Evolutionary conservation across 768 basidiomycete species (phyloP).

Genomic region (Scleroderma bovista): DNA sequence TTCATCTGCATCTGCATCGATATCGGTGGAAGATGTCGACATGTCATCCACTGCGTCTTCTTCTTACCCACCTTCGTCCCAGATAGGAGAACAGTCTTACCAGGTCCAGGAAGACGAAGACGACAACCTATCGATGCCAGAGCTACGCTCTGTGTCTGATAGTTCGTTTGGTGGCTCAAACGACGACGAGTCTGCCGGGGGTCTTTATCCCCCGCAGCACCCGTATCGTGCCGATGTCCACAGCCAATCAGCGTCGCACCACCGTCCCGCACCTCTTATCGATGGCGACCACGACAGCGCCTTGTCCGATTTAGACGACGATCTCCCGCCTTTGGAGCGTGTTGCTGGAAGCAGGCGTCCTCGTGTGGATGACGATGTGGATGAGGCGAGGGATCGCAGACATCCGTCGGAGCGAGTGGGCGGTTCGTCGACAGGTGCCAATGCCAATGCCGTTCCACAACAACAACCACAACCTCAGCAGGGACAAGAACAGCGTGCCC

Average conservation of each 20-base stretch:
- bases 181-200: slow-evolving; percentile 18
- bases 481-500: background rate
- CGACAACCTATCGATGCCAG: slow-evolving; percentile 39
- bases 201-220: background rate
- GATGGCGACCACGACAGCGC: slow-evolving; percentile 26
- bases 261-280: slow-evolving; percentile 13
- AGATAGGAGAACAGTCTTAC: background rate
- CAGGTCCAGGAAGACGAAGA: slow-evolving; percentile 9
- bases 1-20: background rate
- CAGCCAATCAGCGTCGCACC: slow-evolving; percentile 25
- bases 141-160: slow-evolving; percentile 30
- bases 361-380: slow-evolving; percentile 57
- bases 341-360: slow-evolving; percentile 40
- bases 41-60: slow-evolving; percentile 1
- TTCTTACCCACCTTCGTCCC: background rate
- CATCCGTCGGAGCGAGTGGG: slow-evolving; percentile 57
- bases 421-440: slow-evolving; percentile 21
- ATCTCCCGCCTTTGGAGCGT: slow-evolving; percentile 29
- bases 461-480: background rate
- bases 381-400: slow-evolving; percentile 55
- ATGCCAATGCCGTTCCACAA: background rate
- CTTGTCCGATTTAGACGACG: slow-evolving; percentile 27
- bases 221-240: background rate
- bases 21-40: background rate
- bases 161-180: slow-evolving; percentile 35